These are phyloP conservation scores for Panus rudis DNA, from an alignment of 768 basidiomycete genomes.

Conservation along the genomic window DNA sequence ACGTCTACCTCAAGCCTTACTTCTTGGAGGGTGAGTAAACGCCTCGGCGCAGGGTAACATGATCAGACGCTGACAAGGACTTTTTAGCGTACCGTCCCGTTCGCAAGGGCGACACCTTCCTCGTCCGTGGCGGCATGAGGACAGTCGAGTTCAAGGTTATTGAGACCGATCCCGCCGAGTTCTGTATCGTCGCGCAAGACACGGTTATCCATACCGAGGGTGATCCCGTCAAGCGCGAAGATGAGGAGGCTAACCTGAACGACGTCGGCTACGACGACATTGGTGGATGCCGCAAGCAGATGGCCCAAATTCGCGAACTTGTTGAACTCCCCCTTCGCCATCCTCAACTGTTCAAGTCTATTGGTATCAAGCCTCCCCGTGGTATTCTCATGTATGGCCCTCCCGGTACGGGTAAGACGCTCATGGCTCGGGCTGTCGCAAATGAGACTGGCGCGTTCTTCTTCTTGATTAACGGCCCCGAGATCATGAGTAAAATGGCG, in stretches of 20 bases:
- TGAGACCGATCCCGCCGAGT: conserved; percentile 96
- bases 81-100: conserved; percentile 68
- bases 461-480: conserved; percentile 99
- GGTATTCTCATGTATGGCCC: conserved; percentile 99
- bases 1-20: conserved; percentile 98
- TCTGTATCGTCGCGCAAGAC: conserved; percentile 98
- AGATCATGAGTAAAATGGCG: conserved; percentile 99
- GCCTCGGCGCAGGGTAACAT: background rate
- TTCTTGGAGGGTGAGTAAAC: conserved; percentile 79
- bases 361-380: conserved; percentile 99
- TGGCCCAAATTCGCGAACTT: conserved; percentile 99
- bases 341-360: conserved; percentile 99
- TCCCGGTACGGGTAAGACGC: conserved; percentile 98
- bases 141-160: conserved; percentile 99
- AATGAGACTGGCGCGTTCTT: conserved; percentile 99
- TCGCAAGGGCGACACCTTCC: conserved; percentile 98
- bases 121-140: conserved; percentile 96
- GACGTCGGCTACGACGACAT: conserved; percentile 99
- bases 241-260: conserved; percentile 92
- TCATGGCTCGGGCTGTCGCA: conserved; percentile 99
- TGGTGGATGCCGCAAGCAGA: conserved; percentile 98
- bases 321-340: conserved; percentile 97
- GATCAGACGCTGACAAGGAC: conserved; percentile 6
- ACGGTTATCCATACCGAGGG: conserved; percentile 99
- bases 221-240: conserved; percentile 97